These are phyloP conservation scores for Sisymbrium irio DNA, from an alignment of 345 rosid species.

Conservation along the genomic window DNA sequence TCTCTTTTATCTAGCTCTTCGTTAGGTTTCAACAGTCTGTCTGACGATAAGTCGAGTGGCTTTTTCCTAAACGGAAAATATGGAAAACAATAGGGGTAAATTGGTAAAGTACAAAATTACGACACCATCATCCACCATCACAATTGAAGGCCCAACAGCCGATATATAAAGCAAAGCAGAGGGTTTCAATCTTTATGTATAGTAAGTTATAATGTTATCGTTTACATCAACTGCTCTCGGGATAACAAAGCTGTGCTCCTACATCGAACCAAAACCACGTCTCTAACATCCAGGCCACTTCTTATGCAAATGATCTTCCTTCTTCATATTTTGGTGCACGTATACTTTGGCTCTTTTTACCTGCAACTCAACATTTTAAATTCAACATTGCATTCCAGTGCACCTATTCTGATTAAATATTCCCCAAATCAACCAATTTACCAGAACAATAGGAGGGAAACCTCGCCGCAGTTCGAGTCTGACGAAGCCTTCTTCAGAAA, in stretches of 20 bases:
- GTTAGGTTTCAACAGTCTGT: background rate
- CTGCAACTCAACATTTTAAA: slow-evolving; percentile 45
- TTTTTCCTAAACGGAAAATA: background rate
- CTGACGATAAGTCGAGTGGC: slow-evolving; percentile 25
- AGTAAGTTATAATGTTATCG: too few relatives aligned
- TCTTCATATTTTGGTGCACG: slow-evolving; percentile 50
- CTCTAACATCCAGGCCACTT: slow-evolving; percentile 65
- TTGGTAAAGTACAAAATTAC: background rate
- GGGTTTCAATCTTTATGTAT: background rate
- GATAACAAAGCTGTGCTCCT: background rate
- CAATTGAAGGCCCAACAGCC: slow-evolving; percentile 1
- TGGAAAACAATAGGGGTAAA: background rate
- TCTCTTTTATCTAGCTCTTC: slow-evolving; percentile 27
- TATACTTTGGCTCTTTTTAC: slow-evolving; percentile 67
- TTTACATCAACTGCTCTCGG: background rate
- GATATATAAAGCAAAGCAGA: background rate
- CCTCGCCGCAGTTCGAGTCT: slow-evolving; percentile 47
- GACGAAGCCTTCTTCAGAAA: slow-evolving; percentile 58
- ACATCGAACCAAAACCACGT: background rate
- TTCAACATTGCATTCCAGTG: slow-evolving; percentile 4
- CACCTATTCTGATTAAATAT: background rate
- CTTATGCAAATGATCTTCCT: slow-evolving; percentile 35
- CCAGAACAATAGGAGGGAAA: slow-evolving; percentile 67
- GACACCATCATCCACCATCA: background rate
- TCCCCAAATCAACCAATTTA: slow-evolving; percentile 22